Conservation (phyloP, 2,329 filamentous ascomycete species). For the Talaromyces sp. region DNA sequence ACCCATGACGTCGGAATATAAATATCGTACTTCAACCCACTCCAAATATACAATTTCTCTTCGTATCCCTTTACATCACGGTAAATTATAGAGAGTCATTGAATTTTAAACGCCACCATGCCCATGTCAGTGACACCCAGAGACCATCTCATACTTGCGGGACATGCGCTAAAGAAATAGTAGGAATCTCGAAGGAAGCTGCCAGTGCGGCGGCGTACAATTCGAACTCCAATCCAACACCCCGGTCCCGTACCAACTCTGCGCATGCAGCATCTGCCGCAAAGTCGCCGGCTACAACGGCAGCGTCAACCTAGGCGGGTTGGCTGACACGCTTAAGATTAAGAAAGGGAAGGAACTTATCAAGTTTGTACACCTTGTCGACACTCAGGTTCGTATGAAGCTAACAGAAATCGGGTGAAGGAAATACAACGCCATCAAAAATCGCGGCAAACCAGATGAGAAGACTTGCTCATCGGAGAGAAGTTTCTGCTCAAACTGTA, state of each 20-base stretch:
- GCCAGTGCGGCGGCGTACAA: slow-evolving; percentile 49
- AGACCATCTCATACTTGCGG: too few relatives aligned
- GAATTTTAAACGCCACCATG: slow-evolving; percentile 16
- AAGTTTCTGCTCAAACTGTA: slow-evolving; percentile 48
- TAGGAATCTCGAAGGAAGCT: slow-evolving; percentile 49
- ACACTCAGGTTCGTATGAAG: neutral
- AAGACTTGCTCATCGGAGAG: slow-evolving; percentile 43
- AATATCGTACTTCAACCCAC: slow-evolving; percentile 2
- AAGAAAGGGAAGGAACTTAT: slow-evolving; percentile 43
- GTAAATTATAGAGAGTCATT: neutral
- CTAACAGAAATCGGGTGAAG: slow-evolving; percentile 23
- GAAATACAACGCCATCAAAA: slow-evolving; percentile 46
- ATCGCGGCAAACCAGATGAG: slow-evolving; percentile 41
- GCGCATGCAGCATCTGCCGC: slow-evolving; percentile 50
- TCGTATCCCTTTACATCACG: neutral
- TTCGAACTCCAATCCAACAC: slow-evolving; percentile 47
- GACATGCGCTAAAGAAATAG: neutral
- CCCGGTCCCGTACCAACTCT: slow-evolving; percentile 49
- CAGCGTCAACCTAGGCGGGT: slow-evolving; percentile 47
- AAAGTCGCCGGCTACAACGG: slow-evolving; percentile 47
- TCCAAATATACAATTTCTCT: neutral
- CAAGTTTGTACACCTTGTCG: slow-evolving; percentile 34
- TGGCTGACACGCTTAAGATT: slow-evolving; percentile 42
- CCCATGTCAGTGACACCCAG: slow-evolving; percentile 25
- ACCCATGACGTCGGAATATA: slow-evolving; percentile 7